Conservation (phyloP, 2,329 filamentous ascomycete genomes). For the Kalaharituber pfeilii region DNA sequence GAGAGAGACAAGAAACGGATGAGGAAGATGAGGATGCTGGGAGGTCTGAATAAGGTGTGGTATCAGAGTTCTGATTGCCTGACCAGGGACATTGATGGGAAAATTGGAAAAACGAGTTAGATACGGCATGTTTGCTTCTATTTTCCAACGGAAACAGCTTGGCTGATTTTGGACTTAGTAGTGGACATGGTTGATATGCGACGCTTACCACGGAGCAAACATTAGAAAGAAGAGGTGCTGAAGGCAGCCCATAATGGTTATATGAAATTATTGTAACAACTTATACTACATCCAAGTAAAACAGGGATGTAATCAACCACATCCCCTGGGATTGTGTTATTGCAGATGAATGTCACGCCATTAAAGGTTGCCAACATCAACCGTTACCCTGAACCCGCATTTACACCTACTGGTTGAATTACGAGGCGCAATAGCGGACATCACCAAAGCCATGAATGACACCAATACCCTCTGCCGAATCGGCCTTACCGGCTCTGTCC, state of each 20-base stretch:
- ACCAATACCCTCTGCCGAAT: constrained; percentile 85
- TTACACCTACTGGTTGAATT: constrained; percentile 1
- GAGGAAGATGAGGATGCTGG: constrained; percentile 57
- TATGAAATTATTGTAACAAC: constrained; percentile 83
- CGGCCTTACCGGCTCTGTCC: constrained; percentile 84
- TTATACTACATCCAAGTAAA: constrained; percentile 74
- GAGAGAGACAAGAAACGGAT: constrained; percentile 71
- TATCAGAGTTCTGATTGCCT: constrained; percentile 76
- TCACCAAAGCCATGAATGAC: constrained; percentile 72
- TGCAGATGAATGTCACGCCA: constrained; percentile 78
- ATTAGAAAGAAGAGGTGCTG: constrained; percentile 49
- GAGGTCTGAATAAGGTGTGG: constrained; percentile 40
- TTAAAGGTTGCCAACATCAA: constrained; percentile 39
- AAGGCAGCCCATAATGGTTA: constrained; percentile 56
- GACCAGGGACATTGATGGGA: constrained; percentile 68
- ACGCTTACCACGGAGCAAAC: constrained; percentile 53
- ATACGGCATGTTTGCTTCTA: constrained; percentile 32
- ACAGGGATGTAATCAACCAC: constrained; percentile 55
- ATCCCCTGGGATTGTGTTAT: constrained; percentile 87
- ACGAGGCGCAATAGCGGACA: constrained; percentile 50
- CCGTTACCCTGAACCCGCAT: not conserved
- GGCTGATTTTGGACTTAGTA: too few relatives aligned
- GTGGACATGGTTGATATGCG: constrained; percentile 93
- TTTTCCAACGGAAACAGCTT: not conserved
- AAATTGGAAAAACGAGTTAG: constrained; percentile 79